Evolutionary conservation across 2,329 filamentous ascomycete genomes (phyloP).

Genomic region (Colletotrichum sp.): DNA sequence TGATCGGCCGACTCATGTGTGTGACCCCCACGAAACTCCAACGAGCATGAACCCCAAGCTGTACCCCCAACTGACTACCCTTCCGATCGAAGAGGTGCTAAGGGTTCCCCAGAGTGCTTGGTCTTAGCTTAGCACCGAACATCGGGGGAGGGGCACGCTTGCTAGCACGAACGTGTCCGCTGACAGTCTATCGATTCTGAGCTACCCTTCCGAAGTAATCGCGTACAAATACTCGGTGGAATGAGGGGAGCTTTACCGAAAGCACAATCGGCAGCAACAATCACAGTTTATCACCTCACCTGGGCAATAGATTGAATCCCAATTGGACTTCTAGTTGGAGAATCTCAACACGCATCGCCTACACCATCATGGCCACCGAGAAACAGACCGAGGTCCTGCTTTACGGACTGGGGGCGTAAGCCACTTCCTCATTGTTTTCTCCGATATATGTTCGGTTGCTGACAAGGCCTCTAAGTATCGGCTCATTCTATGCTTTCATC

Average conservation of each 20-base stretch:
- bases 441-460: not conserved
- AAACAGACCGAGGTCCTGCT: constrained; percentile 41
- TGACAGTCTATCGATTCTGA: not conserved
- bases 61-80: not conserved
- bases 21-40: not conserved
- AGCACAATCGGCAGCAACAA: not conserved
- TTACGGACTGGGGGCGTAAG: constrained; percentile 60
- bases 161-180: not conserved
- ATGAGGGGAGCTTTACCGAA: not conserved
- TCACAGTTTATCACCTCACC: not conserved
- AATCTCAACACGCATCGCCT: not conserved
- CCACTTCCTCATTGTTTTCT: not conserved
- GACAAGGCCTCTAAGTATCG: constrained; percentile 44
- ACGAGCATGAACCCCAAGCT: not conserved
- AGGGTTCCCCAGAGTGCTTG: not conserved
- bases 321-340: not conserved
- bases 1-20: not conserved
- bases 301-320: not conserved
- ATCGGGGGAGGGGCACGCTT: not conserved
- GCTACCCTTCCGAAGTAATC: not conserved
- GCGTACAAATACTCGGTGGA: not conserved
- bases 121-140: not conserved
- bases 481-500: constrained; percentile 63
- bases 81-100: not conserved
- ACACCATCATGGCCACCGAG: constrained; percentile 21